Percentiles rank a stretch among this genome's conserved stretches.
Conservation (phyloP, 2,329 filamentous ascomycete species). For the Zymoseptoria pseudotritici region DNA sequence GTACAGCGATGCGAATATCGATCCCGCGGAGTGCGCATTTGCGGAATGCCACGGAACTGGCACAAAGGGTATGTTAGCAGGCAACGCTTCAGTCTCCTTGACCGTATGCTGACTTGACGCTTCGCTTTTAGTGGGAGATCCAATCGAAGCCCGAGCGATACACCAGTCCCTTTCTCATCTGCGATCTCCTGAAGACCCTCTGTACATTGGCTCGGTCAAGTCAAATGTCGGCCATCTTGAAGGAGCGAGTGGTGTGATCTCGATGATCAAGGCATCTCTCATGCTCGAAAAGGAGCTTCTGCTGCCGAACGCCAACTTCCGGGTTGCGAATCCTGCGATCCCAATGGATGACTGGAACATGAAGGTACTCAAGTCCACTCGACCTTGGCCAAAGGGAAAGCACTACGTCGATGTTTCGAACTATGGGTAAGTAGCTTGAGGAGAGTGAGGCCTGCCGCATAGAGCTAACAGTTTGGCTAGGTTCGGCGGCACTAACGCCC, state of each 20-base stretch:
- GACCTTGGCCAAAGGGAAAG: slow-evolving; percentile 22
- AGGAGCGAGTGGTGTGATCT: slow-evolving; percentile 9
- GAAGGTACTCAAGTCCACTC: slow-evolving; percentile 9
- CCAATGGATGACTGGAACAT: slow-evolving; percentile 9
- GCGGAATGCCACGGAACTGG: slow-evolving; percentile 22
- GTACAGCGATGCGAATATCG: slow-evolving; percentile 26
- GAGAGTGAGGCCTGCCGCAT: background rate
- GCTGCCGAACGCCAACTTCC: slow-evolving; percentile 19
- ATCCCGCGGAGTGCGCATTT: slow-evolving; percentile 12
- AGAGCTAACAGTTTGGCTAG: background rate
- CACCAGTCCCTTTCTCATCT: background rate
- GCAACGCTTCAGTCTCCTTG: background rate
- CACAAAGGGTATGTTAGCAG: slow-evolving; percentile 5
- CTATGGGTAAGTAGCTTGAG: slow-evolving; percentile 21
- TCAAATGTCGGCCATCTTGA: slow-evolving; percentile 19
- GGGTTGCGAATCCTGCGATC: slow-evolving; percentile 25
- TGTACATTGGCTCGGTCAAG: slow-evolving; percentile 20
- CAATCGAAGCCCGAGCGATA: slow-evolving; percentile 10
- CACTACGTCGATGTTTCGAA: slow-evolving; percentile 40
- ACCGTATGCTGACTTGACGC: background rate
- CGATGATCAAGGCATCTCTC: slow-evolving; percentile 16
- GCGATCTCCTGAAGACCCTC: background rate
- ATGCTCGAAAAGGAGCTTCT: slow-evolving; percentile 20
- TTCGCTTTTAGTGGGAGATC: slow-evolving; percentile 2
- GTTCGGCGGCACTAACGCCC: slow-evolving; percentile 9